Evolutionary conservation across 2,329 filamentous ascomycete species (phyloP).

Genomic region (Fusarium sambucinum): DNA sequence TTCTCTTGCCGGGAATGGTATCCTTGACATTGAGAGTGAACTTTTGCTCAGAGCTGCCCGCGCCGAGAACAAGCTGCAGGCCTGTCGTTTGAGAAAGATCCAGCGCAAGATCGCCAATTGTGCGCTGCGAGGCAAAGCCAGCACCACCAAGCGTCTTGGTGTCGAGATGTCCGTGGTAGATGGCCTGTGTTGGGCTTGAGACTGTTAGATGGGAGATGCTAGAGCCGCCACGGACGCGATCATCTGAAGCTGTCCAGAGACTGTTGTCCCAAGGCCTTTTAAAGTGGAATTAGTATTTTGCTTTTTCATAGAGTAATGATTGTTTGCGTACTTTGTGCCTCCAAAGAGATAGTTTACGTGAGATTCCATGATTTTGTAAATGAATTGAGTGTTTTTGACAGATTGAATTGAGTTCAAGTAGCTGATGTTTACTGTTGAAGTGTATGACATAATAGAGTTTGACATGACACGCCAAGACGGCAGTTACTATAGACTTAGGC

Average conservation of each 20-base stretch:
- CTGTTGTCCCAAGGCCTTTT: constrained; percentile 69
- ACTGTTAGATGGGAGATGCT: constrained; percentile 67
- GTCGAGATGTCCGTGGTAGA: constrained; percentile 78
- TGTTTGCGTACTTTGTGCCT: constrained; percentile 51
- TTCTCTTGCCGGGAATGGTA: constrained; percentile 66
- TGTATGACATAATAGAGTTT: constrained; percentile 32
- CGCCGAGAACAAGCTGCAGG: constrained; percentile 64
- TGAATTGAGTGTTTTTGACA: background rate
- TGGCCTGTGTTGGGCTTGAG: constrained; percentile 55
- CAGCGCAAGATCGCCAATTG: constrained; percentile 69
- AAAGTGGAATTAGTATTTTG: constrained; percentile 16
- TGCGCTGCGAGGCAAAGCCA: constrained; percentile 84
- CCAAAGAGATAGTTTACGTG: constrained; percentile 56
- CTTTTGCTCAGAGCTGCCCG: constrained; percentile 69
- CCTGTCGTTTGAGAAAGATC: constrained; percentile 74
- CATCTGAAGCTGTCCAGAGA: constrained; percentile 78
- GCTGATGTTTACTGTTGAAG: background rate
- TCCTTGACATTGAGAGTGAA: constrained; percentile 85
- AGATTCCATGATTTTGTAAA: constrained; percentile 25
- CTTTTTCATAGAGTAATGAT: background rate
- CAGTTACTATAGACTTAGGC: constrained; percentile 21
- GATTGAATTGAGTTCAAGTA: background rate
- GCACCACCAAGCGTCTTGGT: constrained; percentile 81
- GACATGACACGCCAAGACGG: constrained; percentile 16
- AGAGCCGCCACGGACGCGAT: constrained; percentile 80